Evolutionary conservation across 345 rosid species (phyloP).

Genomic region (Lenwebbia sp.): DNA sequence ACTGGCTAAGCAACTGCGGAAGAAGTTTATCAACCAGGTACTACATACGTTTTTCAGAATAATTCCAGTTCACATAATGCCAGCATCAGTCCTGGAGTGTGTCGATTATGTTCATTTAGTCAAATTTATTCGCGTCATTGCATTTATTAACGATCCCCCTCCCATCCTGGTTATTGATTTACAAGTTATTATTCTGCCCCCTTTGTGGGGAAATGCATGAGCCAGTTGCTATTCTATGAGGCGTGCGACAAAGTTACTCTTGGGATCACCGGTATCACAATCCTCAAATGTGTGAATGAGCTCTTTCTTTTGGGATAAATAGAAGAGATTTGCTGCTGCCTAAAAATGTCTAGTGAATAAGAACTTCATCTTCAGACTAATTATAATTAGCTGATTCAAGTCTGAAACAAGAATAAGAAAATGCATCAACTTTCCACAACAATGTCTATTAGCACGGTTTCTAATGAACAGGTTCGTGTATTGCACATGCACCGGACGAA

Average conservation of each 20-base stretch:
- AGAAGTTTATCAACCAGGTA: slow-evolving; percentile 80
- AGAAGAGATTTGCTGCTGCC: background rate
- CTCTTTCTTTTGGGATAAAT: background rate
- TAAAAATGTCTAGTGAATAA: background rate
- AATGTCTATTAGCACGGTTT: background rate
- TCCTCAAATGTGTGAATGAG: background rate
- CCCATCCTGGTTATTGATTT: background rate
- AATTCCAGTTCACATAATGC: background rate
- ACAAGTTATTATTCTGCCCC: background rate
- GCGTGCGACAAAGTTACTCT: background rate
- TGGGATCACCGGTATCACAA: background rate
- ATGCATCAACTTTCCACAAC: background rate
- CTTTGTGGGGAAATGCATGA: background rate
- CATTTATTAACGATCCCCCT: background rate
- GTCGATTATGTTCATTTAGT: background rate
- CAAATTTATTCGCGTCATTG: background rate
- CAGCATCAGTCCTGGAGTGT: background rate
- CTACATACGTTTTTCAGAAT: background rate
- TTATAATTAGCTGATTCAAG: background rate
- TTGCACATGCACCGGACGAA: background rate
- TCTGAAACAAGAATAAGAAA: background rate
- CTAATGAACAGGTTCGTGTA: background rate
- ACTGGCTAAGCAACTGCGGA: slow-evolving; percentile 67
- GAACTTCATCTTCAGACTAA: background rate
- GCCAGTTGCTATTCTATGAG: background rate